These are phyloP conservation scores for Thermomyces lanuginosus DNA, from an alignment of 2,329 filamentous ascomycete genomes.

Conservation along the genomic window DNA sequence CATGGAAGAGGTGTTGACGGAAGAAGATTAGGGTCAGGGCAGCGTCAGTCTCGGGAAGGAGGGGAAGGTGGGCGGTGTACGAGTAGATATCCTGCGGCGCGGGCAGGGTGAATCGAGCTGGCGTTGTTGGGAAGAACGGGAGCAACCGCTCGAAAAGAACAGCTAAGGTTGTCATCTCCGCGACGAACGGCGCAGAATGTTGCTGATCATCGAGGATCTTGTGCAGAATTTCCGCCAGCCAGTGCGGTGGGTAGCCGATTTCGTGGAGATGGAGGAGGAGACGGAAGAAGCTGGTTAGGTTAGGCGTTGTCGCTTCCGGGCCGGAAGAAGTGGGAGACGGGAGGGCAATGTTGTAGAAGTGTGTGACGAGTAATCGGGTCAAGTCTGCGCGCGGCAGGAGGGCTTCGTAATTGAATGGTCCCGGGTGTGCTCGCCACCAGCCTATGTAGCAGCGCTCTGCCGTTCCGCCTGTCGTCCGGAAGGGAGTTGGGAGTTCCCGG, in stretches of 20 bases:
- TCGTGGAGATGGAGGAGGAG: conserved; percentile 6
- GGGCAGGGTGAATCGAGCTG: background rate
- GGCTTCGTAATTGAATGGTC: conserved; percentile 4
- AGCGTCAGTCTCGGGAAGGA: background rate
- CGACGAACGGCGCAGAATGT: conserved; percentile 3
- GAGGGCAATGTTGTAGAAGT: conserved; percentile 4
- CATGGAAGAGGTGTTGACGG: background rate
- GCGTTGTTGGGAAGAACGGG: conserved; percentile 2
- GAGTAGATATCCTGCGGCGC: conserved; percentile 1
- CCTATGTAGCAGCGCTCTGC: too few relatives aligned
- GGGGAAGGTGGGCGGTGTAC: conserved; percentile 3
- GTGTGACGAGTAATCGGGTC: conserved; percentile 3
- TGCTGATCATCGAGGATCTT: conserved; percentile 4
- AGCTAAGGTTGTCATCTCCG: conserved; percentile 4
- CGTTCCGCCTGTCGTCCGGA: background rate
- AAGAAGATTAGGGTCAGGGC: background rate
- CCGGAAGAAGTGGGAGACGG: too few relatives aligned
- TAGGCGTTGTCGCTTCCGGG: too few relatives aligned
- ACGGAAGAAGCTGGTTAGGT: conserved; percentile 5
- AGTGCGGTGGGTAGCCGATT: conserved; percentile 6
- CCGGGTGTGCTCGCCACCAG: conserved; percentile 2
- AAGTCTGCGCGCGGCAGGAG: conserved; percentile 5
- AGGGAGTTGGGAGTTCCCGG: background rate
- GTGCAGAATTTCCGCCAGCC: conserved; percentile 6
- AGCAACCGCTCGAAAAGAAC: conserved; percentile 6